Evolutionary conservation across 1,284 basidiomycete genomes (phyloP).

Genomic region (Ceratobasidium papillatum): DNA sequence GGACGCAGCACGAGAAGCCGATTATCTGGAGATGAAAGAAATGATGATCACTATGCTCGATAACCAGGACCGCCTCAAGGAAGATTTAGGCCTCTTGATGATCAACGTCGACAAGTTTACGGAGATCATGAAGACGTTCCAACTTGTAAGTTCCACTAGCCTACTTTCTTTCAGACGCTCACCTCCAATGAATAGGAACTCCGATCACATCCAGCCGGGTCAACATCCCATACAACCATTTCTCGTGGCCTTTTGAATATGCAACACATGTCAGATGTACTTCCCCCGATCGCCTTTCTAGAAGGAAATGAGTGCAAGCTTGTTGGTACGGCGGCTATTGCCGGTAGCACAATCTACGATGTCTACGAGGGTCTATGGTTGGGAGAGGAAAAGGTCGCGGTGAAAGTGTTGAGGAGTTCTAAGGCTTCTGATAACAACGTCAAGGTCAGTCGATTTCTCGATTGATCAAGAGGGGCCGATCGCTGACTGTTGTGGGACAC

Average conservation of each 20-base stretch:
- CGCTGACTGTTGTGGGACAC: background rate
- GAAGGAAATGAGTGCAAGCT: conserved; percentile 32
- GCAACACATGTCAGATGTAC: conserved; percentile 5
- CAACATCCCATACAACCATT: conserved; percentile 17
- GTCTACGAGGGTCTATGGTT: conserved; percentile 43
- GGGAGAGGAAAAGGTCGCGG: conserved; percentile 39
- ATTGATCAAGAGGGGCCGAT: background rate
- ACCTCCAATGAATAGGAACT: conserved; percentile 21
- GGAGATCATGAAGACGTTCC: conserved; percentile 37
- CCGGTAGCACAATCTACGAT: conserved; percentile 37
- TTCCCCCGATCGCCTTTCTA: conserved; percentile 34
- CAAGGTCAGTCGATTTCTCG: background rate
- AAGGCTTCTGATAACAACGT: conserved; percentile 37
- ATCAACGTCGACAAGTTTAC: conserved; percentile 28
- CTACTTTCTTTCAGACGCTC: background rate
- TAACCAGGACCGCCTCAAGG: conserved; percentile 21
- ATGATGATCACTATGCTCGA: conserved; percentile 20
- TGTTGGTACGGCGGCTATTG: background rate
- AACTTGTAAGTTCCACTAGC: background rate
- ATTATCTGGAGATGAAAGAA: background rate
- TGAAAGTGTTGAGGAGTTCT: conserved; percentile 41
- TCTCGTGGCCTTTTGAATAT: conserved; percentile 25
- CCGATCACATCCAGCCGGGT: conserved; percentile 19
- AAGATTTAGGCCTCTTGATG: conserved; percentile 25
- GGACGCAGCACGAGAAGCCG: conserved; percentile 16